Conservation (phyloP, 495 filamentous ascomycete genomes). For the Podospora anserina region DNA sequence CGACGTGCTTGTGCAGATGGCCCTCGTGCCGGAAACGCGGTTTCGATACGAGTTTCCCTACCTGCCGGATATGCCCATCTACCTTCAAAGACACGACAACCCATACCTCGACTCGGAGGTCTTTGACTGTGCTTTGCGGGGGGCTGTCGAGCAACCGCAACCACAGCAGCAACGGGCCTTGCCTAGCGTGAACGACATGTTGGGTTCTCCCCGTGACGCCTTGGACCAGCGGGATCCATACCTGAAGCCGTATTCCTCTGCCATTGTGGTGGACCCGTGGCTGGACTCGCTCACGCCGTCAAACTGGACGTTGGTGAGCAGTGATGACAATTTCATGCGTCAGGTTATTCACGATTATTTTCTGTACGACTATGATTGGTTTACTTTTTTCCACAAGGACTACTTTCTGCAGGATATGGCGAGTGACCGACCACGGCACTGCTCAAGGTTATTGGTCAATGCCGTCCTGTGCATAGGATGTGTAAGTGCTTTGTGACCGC, state of each 20-base stretch:
- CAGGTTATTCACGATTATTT: conserved; percentile 37
- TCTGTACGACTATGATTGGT: conserved; percentile 39
- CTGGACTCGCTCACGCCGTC: conserved; percentile 34
- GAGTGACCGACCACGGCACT: conserved; percentile 31
- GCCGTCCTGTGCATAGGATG: conserved; percentile 35
- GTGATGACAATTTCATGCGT: conserved; percentile 33
- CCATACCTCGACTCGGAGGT: conserved; percentile 41
- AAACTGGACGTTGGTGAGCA: conserved; percentile 37
- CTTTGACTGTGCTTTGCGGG: conserved; percentile 25
- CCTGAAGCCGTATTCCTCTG: conserved; percentile 36
- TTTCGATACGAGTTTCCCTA: conserved; percentile 45
- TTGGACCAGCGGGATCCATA: conserved; percentile 29
- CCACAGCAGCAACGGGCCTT: conserved; percentile 1
- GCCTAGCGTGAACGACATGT: conserved; percentile 14
- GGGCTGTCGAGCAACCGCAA: neutral
- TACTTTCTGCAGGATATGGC: conserved; percentile 41
- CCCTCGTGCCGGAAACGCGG: conserved; percentile 37
- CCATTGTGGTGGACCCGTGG: conserved; percentile 31
- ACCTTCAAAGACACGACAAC: conserved; percentile 31
- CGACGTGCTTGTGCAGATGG: conserved; percentile 39
- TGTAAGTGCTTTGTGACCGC: conserved; percentile 28
- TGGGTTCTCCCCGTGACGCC: conserved; percentile 15
- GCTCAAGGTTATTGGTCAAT: conserved; percentile 39
- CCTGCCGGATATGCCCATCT: conserved; percentile 36
- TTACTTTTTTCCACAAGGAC: conserved; percentile 37